Evolutionary conservation across 129 eudicot genomes (phyloP), one percentile per base, ranked within the genome.

Genomic region (Lactuca sativa): DNA sequence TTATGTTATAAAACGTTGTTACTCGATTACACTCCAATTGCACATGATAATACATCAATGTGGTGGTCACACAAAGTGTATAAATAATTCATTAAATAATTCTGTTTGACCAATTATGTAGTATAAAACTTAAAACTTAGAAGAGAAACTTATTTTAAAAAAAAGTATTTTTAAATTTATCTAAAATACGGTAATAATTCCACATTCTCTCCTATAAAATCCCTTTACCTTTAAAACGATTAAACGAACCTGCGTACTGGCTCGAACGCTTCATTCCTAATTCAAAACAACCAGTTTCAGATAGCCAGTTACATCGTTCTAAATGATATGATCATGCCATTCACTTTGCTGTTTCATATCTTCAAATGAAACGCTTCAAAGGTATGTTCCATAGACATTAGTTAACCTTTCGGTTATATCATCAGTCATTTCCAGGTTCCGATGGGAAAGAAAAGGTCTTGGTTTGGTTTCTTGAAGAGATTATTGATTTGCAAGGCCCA

Each of bases 401-500:
- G 53, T 48, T 66, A 25, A 25, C 30, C 47, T 41, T 65, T 43
- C 30, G 18, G 56, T 44, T 77, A 51, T 54, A 48, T 38, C 16
- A 9, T 2, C 8, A 7, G 15, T 44, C 15, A 8, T 14, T 38
- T 69, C 4, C 21, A 5, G 16, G 12, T 73, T 59, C 40, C 16
- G 9, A 85, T 91, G 97, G 88, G 87, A 56, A 88, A 88, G 91
- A 86, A 78, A 63, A 78, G 71, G 56, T 31, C 77, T 57, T 91
- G 90, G 93, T 72, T 80, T 74, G 61, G 83, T 49, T 79, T 81
- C 61, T 81, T 88, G 59, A 88, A 82, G 66, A 82, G 86, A 65
- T 68, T 91, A 14, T 78, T 91, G 69, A 57, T 64, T 64, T 77
- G 86, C 66, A 86, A 83, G 72, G 32, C 87, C 17, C 81, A 88